Evolutionary conservation across 805 yeast species (phyloP), one percentile per base, ranked within the genome.

Genomic region (Candida andamanensis): DNA sequence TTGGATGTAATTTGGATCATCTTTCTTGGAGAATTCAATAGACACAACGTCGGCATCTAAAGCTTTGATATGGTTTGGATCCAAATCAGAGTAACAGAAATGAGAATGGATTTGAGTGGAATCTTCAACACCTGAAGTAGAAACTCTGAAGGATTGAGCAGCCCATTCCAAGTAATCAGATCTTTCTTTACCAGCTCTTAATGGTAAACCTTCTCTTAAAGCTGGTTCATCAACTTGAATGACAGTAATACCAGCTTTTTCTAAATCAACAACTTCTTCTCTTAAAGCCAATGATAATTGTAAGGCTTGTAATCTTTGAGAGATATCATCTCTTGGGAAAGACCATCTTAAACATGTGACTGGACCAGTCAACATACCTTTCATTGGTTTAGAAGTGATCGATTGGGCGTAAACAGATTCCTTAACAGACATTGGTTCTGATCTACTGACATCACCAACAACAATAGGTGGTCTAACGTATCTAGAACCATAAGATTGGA

Each of bases 351-450:
- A 82, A 72, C 95, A 86, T 63, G 98, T 92, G 57, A 92, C 92
- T 66, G 98, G 98, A 72, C 98, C 98, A 63, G 98, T 89, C 66
- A 92, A 82, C 98, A 92, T 92, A 85, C 98, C 98, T 80, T 92
- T 92, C 79, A 92, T 85, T 63, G 97, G 96, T 76, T 84, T 85
- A 56, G 78, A 69, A 58, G 97, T 87, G 63, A 92, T 70, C 45
- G 95, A 84, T 78, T 92, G 98, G 55, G 98, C 98, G 72, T 86
- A 92, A 59, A 92, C 95, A 44, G 97, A 89, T 78, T 92, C 98
- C 78, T 87, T 90, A 52, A 92, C 97, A 53, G 98, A 80, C 96
- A 92, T 90, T 50, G 97, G 84, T 62, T 77, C 78, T 65, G 98
- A 97, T 78, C 98, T 89, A 35, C 97, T 89, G 57, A 92, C 86